Evolutionary conservation across 2,329 filamentous ascomycete species (phyloP).

Genomic region (Aotearoamyces nothofagi): DNA sequence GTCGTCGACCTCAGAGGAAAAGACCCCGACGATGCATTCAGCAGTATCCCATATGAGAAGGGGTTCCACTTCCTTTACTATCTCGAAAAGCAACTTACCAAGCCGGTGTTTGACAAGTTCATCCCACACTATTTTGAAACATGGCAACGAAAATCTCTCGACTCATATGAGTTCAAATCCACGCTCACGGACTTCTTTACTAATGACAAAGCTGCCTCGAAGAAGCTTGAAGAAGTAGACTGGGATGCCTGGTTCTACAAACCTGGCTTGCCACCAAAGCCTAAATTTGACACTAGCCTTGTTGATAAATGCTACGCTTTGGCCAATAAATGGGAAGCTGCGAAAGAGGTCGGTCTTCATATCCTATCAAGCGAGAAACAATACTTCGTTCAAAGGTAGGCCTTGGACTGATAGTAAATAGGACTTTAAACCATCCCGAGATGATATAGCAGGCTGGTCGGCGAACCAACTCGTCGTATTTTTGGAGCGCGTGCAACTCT

Average conservation of each 20-base stretch:
- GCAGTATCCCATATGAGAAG: slow-evolving; percentile 86
- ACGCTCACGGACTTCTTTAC: slow-evolving; percentile 79
- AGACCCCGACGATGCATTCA: slow-evolving; percentile 93
- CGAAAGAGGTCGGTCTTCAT: slow-evolving; percentile 22
- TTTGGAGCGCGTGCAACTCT: slow-evolving; percentile 62
- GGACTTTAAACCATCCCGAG: slow-evolving; percentile 45
- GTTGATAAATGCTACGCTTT: slow-evolving; percentile 76
- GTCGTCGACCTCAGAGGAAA: slow-evolving; percentile 76
- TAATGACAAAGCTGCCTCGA: slow-evolving; percentile 41
- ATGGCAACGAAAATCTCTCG: slow-evolving; percentile 74
- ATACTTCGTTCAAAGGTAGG: not conserved
- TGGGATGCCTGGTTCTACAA: slow-evolving; percentile 84
- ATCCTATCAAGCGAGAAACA: too few species aligned
- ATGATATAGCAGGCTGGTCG: slow-evolving; percentile 60
- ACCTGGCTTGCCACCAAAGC: slow-evolving; percentile 82
- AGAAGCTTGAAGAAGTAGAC: slow-evolving; percentile 59
- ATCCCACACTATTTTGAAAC: slow-evolving; percentile 88
- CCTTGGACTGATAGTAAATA: slow-evolving; percentile 2
- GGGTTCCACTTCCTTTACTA: slow-evolving; percentile 90
- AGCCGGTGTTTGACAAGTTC: slow-evolving; percentile 83
- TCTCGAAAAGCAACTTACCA: slow-evolving; percentile 72
- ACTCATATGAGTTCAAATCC: slow-evolving; percentile 87
- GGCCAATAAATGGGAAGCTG: slow-evolving; percentile 64
- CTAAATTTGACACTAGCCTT: slow-evolving; percentile 75
- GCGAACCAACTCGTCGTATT: slow-evolving; percentile 89